Evolutionary conservation across 805 yeast genomes (phyloP), one percentile per base, ranked within the genome.

Genomic region (Yamadazyma akitaensis): DNA sequence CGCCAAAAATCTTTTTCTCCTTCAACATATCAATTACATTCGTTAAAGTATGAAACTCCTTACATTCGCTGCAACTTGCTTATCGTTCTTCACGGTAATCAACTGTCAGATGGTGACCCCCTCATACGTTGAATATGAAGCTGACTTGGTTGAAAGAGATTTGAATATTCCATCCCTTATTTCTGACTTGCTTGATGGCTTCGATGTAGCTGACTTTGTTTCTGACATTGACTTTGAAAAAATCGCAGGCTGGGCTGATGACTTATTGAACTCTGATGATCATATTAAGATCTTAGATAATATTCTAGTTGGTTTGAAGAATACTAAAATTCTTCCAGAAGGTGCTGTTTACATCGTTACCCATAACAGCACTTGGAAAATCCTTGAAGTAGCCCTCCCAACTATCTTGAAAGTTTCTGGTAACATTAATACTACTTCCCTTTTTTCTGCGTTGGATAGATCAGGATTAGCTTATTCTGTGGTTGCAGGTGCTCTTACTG

Each of bases 401-500:
- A 53, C 52, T 17, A 50, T 55, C 12, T 49, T 60, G 37, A 34
- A 36, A 9, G 33, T 50, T 37, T 51, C 51, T 17, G 52, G 51
- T 2, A 50, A 47, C 12, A 44, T 55, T 44, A 59, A 65, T 49
- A 48, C 61, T 18, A 63, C 67, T 24, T 44, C 56, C 9, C 46
- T 65, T 18, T 64, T 59, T 42, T 58, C 54, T 41, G 67, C 66
- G 5, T 60, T 64, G 44, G 65, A 63, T 45, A 48, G 56, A 33
- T 63, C 68, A 18, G 63, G 63, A 2, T 61, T 64, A 49, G 63
- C 59, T 12, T 64, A 63, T 42, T 49, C 57, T 5, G 45, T 63
- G 41, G 50, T 63, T 46, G 59, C 64, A 10, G 58, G 59, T 32
- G 36, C 54, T 24, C 32, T 63, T 21, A 54, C 57, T 40, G 59